phyloP scores from a whole-genome alignment of 2,329 filamentous ascomycete genomes.

The Hysterium pulicare region DNA sequence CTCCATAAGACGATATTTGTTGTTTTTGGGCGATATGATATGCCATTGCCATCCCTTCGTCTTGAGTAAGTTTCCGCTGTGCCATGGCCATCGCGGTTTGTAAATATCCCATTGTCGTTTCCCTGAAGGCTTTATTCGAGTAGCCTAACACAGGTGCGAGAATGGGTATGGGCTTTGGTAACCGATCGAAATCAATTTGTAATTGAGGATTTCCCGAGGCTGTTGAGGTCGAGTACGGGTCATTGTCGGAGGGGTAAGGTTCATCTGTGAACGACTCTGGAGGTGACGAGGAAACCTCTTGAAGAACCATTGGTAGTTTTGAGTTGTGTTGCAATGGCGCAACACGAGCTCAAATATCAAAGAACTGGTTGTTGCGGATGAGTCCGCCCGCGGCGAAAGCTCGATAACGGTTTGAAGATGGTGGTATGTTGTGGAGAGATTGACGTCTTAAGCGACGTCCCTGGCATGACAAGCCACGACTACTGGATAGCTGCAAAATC shows the following conservation, averaged over 20 bases:
- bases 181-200: slow-evolving; percentile 35
- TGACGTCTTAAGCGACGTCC: too few relatives aligned
- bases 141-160: slow-evolving; percentile 30
- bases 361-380: too few relatives aligned
- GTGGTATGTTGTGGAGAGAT: too few relatives aligned
- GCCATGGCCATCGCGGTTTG: slow-evolving; percentile 27
- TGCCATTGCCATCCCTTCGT: slow-evolving; percentile 44
- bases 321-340: too few relatives aligned
- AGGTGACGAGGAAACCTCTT: neutral
- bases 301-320: neutral
- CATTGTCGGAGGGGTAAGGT: slow-evolving; percentile 3
- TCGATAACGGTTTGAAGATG: too few relatives aligned
- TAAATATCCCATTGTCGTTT: slow-evolving; percentile 27
- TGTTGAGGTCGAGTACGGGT: neutral
- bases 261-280: slow-evolving; percentile 1
- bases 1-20: slow-evolving; percentile 37
- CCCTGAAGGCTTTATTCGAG: slow-evolving; percentile 23
- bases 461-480: too few relatives aligned
- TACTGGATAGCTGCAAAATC: too few relatives aligned
- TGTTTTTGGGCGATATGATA: slow-evolving; percentile 38
- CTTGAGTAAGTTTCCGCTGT: slow-evolving; percentile 35
- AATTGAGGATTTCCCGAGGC: neutral
- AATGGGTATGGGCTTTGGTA: slow-evolving; percentile 37
- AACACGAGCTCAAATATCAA: too few relatives aligned
- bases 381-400: too few relatives aligned